Conservation (phyloP, 169 alveolate species). For the Plasmodium berghei region DNA sequence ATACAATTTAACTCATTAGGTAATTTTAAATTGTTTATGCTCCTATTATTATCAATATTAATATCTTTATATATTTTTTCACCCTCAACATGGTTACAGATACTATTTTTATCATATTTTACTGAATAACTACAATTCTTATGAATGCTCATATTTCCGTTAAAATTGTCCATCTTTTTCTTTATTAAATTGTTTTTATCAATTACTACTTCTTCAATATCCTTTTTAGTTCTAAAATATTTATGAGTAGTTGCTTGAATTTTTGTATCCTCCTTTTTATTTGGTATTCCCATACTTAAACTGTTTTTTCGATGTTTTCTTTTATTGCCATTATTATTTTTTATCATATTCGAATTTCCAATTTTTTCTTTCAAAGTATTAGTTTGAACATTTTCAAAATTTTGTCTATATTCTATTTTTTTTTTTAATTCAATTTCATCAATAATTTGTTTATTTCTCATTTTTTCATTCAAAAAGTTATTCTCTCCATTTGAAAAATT, state of each 20-base stretch:
- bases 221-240: slow-evolving; percentile 12
- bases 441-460: background rate
- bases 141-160: background rate
- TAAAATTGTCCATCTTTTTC: background rate
- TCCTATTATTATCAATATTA: background rate
- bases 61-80: background rate
- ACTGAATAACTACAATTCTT: background rate
- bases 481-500: background rate
- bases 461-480: background rate
- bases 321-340: background rate
- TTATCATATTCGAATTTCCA: slow-evolving; percentile 1
- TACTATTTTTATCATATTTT: background rate
- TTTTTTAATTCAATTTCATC: background rate
- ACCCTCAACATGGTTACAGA: background rate
- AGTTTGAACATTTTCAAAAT: background rate
- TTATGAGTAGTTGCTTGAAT: slow-evolving; percentile 53
- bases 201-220: background rate
- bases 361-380: background rate
- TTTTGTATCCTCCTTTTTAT: slow-evolving; percentile 12
- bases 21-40: background rate
- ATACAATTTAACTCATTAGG: background rate
- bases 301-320: slow-evolving; percentile 8
- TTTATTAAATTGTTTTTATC: background rate
- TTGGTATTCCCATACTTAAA: background rate
- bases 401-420: background rate